A percentile compares a stretch with the other conserved stretches of the same genome.
phyloP scores from a whole-genome alignment of 148 eudicot genomes.

The Amaranthus hypochondriacus region DNA sequence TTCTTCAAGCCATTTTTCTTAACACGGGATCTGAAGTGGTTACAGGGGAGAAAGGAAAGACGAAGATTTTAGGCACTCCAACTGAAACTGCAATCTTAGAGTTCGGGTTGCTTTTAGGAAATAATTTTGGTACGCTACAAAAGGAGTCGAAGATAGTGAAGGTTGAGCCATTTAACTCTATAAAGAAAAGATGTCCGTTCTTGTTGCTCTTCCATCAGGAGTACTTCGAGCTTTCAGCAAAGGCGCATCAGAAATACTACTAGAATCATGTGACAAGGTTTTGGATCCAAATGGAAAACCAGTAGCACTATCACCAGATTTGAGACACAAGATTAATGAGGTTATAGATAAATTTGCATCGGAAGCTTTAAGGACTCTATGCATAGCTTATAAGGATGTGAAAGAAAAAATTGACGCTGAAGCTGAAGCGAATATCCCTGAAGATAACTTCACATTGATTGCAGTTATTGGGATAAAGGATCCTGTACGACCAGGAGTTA shows the following conservation, averaged over 20 bases:
- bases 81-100: slow-evolving; percentile 86
- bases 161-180: slow-evolving; percentile 88
- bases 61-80: slow-evolving; percentile 68
- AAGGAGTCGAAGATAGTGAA: slow-evolving; percentile 35
- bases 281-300: slow-evolving; percentile 48
- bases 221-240: slow-evolving; percentile 71
- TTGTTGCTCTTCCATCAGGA: slow-evolving; percentile 67
- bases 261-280: slow-evolving; percentile 55
- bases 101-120: slow-evolving; percentile 60
- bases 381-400: slow-evolving; percentile 70
- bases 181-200: slow-evolving; percentile 82
- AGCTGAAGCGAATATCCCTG: slow-evolving; percentile 43
- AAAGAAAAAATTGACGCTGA: slow-evolving; percentile 27
- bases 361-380: slow-evolving; percentile 84
- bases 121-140: slow-evolving; percentile 50
- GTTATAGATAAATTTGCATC: slow-evolving; percentile 60
- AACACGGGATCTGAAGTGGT: slow-evolving; percentile 86
- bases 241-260: slow-evolving; percentile 90
- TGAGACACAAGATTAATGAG: slow-evolving; percentile 27
- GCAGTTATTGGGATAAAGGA: slow-evolving; percentile 89
- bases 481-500: slow-evolving; percentile 89
- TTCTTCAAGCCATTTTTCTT: slow-evolving; percentile 61
- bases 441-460: slow-evolving; percentile 64
- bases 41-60: slow-evolving; percentile 50
- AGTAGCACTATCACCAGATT: slow-evolving; percentile 47